Conservation (phyloP, 352 stramenopile genomes). For the Globisporangium cystogenes region DNA sequence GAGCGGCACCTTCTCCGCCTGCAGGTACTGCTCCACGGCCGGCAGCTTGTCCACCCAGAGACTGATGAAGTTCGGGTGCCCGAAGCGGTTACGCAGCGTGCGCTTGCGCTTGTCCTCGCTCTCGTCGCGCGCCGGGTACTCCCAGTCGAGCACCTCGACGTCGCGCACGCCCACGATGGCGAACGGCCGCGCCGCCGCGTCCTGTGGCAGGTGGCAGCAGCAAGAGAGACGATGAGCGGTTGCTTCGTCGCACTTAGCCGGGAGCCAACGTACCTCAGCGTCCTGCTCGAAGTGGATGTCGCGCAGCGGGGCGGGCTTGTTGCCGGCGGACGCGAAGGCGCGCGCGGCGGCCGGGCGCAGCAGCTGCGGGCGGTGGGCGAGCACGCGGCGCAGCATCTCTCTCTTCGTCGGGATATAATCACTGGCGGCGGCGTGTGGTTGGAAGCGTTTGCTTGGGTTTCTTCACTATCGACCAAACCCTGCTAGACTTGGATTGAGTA, state of each 20-base stretch:
- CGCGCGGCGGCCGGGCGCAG: slow-evolving; percentile 11
- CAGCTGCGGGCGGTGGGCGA: slow-evolving; percentile 10
- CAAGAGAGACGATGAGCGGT: slow-evolving; percentile 1
- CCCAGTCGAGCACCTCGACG: slow-evolving; percentile 70
- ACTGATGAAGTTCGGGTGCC: slow-evolving; percentile 80
- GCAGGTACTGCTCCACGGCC: slow-evolving; percentile 59
- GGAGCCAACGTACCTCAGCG: slow-evolving; percentile 36
- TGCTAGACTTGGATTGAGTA: too few species aligned
- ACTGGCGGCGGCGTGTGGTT: slow-evolving; percentile 7
- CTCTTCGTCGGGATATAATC: slow-evolving; percentile 4
- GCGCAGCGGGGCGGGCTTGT: slow-evolving; percentile 25
- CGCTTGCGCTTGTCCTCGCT: slow-evolving; percentile 51
- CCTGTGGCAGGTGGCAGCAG: slow-evolving; percentile 11
- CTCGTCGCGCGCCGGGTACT: slow-evolving; percentile 68
- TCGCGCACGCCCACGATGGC: slow-evolving; percentile 78
- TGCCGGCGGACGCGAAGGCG: slow-evolving; percentile 19
- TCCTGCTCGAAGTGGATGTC: slow-evolving; percentile 73
- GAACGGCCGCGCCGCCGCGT: slow-evolving; percentile 46
- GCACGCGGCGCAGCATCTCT: slow-evolving; percentile 18
- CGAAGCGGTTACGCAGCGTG: slow-evolving; percentile 68
- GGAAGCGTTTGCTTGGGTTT: too few species aligned
- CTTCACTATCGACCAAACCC: too few species aligned
- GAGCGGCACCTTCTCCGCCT: slow-evolving; percentile 58
- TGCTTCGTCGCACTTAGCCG: not conserved
- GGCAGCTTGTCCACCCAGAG: slow-evolving; percentile 75